Evolutionary conservation across 163 green algal species (phyloP).

Genomic region (Smithsoniella earleae): DNA sequence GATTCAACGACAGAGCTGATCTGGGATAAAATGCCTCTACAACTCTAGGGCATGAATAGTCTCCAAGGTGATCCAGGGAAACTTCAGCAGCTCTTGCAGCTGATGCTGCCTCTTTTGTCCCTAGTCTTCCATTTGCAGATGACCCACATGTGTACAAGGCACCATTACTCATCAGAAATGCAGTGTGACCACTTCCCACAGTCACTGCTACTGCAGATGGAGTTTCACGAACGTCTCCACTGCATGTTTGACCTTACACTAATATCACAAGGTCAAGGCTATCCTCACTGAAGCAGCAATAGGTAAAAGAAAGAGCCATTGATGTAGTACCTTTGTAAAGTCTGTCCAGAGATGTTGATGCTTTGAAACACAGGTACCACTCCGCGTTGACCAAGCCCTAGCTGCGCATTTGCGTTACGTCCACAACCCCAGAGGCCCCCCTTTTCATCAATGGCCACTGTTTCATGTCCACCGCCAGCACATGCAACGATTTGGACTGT

Average conservation of each 20-base stretch:
- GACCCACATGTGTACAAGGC: constrained; percentile 19
- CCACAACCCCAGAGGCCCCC: constrained; percentile 23
- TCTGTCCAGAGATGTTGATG: constrained; percentile 16
- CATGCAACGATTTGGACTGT: constrained; percentile 20
- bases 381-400: constrained; percentile 8
- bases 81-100: background rate
- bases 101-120: background rate
- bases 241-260: too few species aligned
- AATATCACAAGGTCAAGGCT: too few species aligned
- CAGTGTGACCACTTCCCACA: constrained; percentile 7
- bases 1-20: constrained; percentile 1
- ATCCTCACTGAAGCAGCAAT: too few species aligned
- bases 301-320: too few species aligned
- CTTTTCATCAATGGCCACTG: constrained; percentile 26
- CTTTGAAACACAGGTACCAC: constrained; percentile 9
- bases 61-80: background rate
- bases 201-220: constrained; percentile 10
- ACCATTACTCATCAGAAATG: constrained; percentile 30
- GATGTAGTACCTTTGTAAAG: too few species aligned
- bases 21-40: constrained; percentile 15
- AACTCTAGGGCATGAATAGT: background rate
- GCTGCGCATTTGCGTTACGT: constrained; percentile 4
- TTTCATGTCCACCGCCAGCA: constrained; percentile 17
- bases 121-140: constrained; percentile 20
- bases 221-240: background rate